Percentiles rank a stretch among this genome's conserved stretches.
phyloP scores from a whole-genome alignment of 306 rosid species.

The Quercus glauca region DNA sequence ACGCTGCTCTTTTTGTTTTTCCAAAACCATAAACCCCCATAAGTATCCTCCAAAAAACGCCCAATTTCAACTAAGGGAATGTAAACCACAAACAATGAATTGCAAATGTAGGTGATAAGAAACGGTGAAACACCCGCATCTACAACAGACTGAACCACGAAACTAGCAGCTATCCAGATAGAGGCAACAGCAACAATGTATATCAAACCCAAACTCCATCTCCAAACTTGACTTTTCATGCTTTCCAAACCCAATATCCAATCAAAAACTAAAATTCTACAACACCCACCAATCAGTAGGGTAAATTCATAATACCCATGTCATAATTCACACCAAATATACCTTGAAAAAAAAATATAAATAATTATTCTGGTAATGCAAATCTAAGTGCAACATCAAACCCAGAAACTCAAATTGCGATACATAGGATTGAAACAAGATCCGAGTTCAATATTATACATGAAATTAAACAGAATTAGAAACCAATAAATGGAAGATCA shows the following conservation, averaged over 20 bases:
- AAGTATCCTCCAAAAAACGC: slow-evolving; percentile 65
- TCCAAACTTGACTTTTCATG: slow-evolving; percentile 59
- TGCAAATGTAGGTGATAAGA: slow-evolving; percentile 86
- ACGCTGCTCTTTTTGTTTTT: slow-evolving; percentile 27
- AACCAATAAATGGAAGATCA: not conserved
- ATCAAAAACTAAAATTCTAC: slow-evolving; percentile 24
- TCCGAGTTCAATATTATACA: too few species aligned
- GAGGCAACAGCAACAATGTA: slow-evolving; percentile 81
- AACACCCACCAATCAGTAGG: not conserved
- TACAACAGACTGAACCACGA: slow-evolving; percentile 94
- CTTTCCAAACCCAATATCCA: slow-evolving; percentile 25
- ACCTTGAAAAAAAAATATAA: not conserved
- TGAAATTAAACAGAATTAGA: not conserved
- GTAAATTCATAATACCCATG: slow-evolving; percentile 19
- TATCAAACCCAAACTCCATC: slow-evolving; percentile 74
- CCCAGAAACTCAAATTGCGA: not conserved
- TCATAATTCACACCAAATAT: slow-evolving; percentile 28
- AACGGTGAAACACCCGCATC: slow-evolving; percentile 93
- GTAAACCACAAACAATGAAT: slow-evolving; percentile 84
- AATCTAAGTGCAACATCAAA: not conserved
- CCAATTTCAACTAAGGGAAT: slow-evolving; percentile 82
- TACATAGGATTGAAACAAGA: not conserved
- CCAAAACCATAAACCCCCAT: slow-evolving; percentile 60
- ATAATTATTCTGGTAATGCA: not conserved
- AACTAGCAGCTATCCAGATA: slow-evolving; percentile 99